Base-by-base conservation (phyloP, 305 asterid species). In the Salvia sclarea region DNA sequence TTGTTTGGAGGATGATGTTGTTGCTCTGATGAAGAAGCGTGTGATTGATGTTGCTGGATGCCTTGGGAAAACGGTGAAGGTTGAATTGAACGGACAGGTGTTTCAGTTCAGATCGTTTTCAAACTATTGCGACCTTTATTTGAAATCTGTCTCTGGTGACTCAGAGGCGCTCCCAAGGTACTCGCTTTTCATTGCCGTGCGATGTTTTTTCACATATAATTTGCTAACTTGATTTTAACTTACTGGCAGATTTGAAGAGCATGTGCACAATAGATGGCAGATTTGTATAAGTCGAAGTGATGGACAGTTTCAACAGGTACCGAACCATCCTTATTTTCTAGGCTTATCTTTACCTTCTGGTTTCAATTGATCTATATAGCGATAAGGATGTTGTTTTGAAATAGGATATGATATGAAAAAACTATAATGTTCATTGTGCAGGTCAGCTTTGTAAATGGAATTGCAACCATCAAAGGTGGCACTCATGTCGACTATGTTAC, bases 381-480 rank as follows among this genome's bases (percentile, higher is more conserved):
- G 44, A 20, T 54, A 6, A 25, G 28, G 17, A 33, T 17, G 48
- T 14, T 0, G 33, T 31, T 47, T 16, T 12, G 8, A 48, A 43
- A 54, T 41, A 13, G 40, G 6, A 7, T 21, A 31, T 31, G 25
- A 20, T 21, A 0, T 24, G 48, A 44, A 67, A 53, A 38, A 70
- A 49, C 63, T 33, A 25, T 28, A 30, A 43, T 7, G 41, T 53
- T 4, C 7, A 44, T 75, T 65, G 62, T 18, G 40, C 89, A 94
- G 99, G 99, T 94, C 76, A 94, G 99, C 81, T 94, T 94, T 59
- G 99, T 94, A 2, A 94, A 94, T 67, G 82, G 85, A 69, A 94
- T 94, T 67, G 86, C 98, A 41, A 94, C 99, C 43, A 78, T 91
- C 81, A 94, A 94, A 78, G 99, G 98, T n/a, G 99, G 99, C 64